These are phyloP conservation scores for Neonectria magnoliae DNA, from an alignment of 2,329 filamentous ascomycete species.

Conservation along the genomic window DNA sequence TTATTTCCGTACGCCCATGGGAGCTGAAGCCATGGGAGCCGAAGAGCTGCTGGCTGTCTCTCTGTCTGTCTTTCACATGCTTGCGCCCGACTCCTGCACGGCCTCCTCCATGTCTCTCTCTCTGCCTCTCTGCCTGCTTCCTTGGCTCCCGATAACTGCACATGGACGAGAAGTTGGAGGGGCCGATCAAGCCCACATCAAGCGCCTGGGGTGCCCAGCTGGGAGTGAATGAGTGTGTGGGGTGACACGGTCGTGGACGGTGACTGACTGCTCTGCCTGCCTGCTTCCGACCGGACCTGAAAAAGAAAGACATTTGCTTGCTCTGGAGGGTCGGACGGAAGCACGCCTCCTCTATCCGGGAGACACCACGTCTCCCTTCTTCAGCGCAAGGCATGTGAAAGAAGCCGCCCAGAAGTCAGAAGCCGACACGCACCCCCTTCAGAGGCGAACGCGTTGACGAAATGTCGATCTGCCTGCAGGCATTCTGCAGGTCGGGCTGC, in stretches of 20 bases:
- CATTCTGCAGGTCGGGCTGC: conserved; percentile 11
- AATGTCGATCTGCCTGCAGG: conserved; percentile 26
- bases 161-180: conserved; percentile 13
- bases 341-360: neutral
- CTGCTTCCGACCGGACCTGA: neutral
- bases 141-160: conserved; percentile 10
- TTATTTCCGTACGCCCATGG: neutral
- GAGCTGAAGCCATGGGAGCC: neutral
- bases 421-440: neutral
- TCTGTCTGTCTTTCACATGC: neutral
- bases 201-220: neutral
- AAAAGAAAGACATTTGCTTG: conserved; percentile 3
- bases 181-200: conserved; percentile 9
- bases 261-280: too few relatives aligned
- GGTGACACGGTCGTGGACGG: neutral
- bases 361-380: neutral
- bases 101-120: neutral
- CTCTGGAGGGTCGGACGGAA: neutral
- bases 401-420: neutral
- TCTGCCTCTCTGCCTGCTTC: neutral
- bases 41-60: neutral
- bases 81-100: neutral
- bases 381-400: conserved; percentile 10
- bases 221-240: neutral
- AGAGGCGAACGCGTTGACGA: conserved; percentile 2